Conservation (phyloP, 2,329 filamentous ascomycete species). For the Xylaria sp. region DNA sequence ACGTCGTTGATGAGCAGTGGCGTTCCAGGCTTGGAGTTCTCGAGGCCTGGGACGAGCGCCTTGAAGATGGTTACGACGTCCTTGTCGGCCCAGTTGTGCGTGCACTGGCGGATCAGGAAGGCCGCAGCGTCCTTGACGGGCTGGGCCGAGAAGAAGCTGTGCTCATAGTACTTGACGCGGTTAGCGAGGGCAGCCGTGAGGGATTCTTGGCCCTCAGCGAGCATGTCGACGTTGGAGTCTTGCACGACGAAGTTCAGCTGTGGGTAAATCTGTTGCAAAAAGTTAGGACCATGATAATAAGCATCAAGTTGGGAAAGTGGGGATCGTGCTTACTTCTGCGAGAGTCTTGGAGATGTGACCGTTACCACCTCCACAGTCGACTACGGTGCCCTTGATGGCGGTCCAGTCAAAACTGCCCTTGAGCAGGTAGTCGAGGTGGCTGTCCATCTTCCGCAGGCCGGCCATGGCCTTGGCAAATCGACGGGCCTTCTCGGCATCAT, state of each 20-base stretch:
- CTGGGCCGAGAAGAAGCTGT: conserved; percentile 29
- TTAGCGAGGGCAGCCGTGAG: conserved; percentile 10
- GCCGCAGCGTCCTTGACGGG: conserved; percentile 16
- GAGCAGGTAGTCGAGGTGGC: not conserved
- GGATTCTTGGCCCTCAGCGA: conserved; percentile 16
- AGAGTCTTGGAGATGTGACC: conserved; percentile 17
- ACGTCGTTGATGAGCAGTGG: conserved; percentile 14
- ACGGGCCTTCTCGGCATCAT: not conserved
- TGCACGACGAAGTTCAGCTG: conserved; percentile 24
- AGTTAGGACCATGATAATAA: not conserved
- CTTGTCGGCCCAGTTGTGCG: conserved; percentile 15
- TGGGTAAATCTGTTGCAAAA: not conserved
- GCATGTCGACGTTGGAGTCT: conserved; percentile 21
- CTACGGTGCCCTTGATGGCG: conserved; percentile 10
- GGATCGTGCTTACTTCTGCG: conserved; percentile 6
- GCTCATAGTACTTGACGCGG: conserved; percentile 20
- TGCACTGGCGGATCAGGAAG: conserved; percentile 26
- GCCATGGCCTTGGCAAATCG: conserved; percentile 21
- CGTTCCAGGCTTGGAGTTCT: conserved; percentile 1
- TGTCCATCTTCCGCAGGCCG: conserved; percentile 2
- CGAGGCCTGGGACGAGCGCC: conserved; percentile 6
- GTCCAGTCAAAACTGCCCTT: conserved; percentile 14
- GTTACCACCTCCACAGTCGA: conserved; percentile 20
- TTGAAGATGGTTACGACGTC: conserved; percentile 14
- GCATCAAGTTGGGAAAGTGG: not conserved